A percentile compares a stretch with the other conserved stretches of the same genome.
Evolutionary conservation across 2,329 filamentous ascomycete species (phyloP).

Genomic region (Colletotrichum sp.): DNA sequence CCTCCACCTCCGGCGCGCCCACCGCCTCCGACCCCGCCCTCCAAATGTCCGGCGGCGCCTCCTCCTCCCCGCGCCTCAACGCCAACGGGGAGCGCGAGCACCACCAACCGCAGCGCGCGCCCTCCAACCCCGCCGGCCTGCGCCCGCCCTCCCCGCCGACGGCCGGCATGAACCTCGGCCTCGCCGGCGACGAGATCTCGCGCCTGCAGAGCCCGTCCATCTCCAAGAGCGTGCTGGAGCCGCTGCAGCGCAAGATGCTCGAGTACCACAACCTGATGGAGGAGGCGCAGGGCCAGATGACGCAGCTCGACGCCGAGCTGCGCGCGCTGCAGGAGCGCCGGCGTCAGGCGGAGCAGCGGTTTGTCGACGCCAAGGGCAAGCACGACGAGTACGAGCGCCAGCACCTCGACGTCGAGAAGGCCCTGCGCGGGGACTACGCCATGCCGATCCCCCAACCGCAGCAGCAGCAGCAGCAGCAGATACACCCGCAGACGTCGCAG

Average conservation of each 20-base stretch:
- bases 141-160: background rate
- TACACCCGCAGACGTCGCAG: background rate
- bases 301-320: slow-evolving; percentile 48
- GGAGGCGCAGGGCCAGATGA: slow-evolving; percentile 45
- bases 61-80: background rate
- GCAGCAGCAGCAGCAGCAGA: background rate
- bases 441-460: background rate
- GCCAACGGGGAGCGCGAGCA: background rate
- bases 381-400: slow-evolving; percentile 50
- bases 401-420: slow-evolving; percentile 45
- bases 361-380: slow-evolving; percentile 46
- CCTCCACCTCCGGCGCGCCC: slow-evolving; percentile 1
- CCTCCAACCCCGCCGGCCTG: background rate
- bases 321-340: slow-evolving; percentile 44
- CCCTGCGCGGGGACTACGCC: slow-evolving; percentile 42
- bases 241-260: slow-evolving; percentile 48
- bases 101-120: background rate
- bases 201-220: slow-evolving; percentile 51
- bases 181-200: slow-evolving; percentile 33
- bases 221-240: slow-evolving; percentile 47
- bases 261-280: slow-evolving; percentile 49
- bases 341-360: slow-evolving; percentile 44
- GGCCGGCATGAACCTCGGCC: slow-evolving; percentile 3
- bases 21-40: background rate
- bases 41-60: slow-evolving; percentile 1